phyloP scores from a whole-genome alignment of 2,329 filamentous ascomycete species.

The Paraphoma chrysanthemicola region DNA sequence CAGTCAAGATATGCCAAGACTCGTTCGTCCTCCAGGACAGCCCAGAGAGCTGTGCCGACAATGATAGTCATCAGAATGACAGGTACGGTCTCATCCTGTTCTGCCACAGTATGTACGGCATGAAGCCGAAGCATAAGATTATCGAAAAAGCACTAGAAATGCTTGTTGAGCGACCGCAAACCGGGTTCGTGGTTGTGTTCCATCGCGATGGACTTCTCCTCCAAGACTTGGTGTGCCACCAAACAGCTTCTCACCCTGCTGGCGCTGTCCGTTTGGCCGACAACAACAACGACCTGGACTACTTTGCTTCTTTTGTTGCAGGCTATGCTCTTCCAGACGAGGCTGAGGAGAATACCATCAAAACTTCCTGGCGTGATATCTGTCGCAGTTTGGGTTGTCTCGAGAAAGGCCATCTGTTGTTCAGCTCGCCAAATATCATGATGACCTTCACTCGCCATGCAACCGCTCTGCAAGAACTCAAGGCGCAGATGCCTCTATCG shows the following conservation, averaged over 20 bases:
- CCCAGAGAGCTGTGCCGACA: not conserved
- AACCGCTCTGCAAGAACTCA: slow-evolving; percentile 53
- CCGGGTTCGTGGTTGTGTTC: slow-evolving; percentile 61
- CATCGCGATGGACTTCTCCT: slow-evolving; percentile 59
- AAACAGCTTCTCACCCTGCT: slow-evolving; percentile 55
- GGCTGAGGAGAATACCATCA: slow-evolving; percentile 40
- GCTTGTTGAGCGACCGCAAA: slow-evolving; percentile 49
- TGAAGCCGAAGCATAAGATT: slow-evolving; percentile 57
- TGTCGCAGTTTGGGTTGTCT: slow-evolving; percentile 58
- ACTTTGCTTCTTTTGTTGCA: slow-evolving; percentile 61
- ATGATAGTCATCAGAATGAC: slow-evolving; percentile 25
- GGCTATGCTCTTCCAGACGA: slow-evolving; percentile 52
- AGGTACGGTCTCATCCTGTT: slow-evolving; percentile 66
- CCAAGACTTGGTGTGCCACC: slow-evolving; percentile 58
- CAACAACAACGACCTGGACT: slow-evolving; percentile 55
- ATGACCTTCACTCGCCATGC: slow-evolving; percentile 58
- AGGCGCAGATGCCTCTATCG: slow-evolving; percentile 49
- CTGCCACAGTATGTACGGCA: slow-evolving; percentile 70
- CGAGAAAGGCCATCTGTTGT: slow-evolving; percentile 54
- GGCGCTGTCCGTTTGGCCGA: slow-evolving; percentile 55
- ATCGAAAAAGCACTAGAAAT: slow-evolving; percentile 58
- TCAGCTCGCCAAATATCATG: slow-evolving; percentile 60
- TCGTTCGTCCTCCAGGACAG: slow-evolving; percentile 46
- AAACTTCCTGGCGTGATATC: slow-evolving; percentile 56
- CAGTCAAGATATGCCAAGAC: slow-evolving; percentile 48